These are phyloP conservation scores for Alnus glutinosa DNA, from an alignment of 306 rosid genomes.

Conservation along the genomic window DNA sequence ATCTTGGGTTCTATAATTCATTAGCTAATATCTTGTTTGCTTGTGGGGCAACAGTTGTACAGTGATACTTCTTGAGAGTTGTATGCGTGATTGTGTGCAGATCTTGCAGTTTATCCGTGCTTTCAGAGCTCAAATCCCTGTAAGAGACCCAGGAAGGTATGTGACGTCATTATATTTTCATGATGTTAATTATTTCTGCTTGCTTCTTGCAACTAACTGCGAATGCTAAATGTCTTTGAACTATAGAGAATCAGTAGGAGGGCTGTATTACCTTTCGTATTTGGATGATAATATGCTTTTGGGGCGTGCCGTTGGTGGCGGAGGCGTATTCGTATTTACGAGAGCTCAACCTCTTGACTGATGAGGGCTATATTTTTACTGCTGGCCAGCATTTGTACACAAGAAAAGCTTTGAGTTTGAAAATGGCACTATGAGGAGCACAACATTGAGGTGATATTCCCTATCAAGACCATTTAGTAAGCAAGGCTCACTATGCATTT, in stretches of 20 bases:
- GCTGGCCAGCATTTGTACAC: slow-evolving; percentile 1
- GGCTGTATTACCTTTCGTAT: slow-evolving; percentile 85
- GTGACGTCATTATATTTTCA: not conserved
- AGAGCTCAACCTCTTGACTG: slow-evolving; percentile 71
- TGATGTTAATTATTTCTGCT: not conserved
- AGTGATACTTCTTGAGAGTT: not conserved
- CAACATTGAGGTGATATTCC: not conserved
- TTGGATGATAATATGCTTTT: slow-evolving; percentile 83
- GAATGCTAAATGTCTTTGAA: slow-evolving; percentile 8
- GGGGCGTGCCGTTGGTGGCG: slow-evolving; percentile 97
- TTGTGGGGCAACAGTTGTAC: not conserved
- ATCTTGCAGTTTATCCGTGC: slow-evolving; percentile 75
- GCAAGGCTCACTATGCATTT: not conserved
- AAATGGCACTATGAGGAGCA: slow-evolving; percentile 3
- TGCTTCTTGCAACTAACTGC: slow-evolving; percentile 2
- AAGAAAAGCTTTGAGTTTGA: not conserved
- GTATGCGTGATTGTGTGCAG: slow-evolving; percentile 36
- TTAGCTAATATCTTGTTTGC: not conserved
- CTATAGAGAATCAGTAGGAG: slow-evolving; percentile 72
- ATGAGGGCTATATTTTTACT: slow-evolving; percentile 8
- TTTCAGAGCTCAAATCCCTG: slow-evolving; percentile 75
- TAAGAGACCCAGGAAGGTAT: slow-evolving; percentile 77
- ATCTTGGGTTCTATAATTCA: not conserved
- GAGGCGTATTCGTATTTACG: slow-evolving; percentile 86
- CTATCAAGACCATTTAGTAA: not conserved